A percentile compares a stretch with the other conserved stretches of the same genome.
These are phyloP conservation scores for Puccinia triticina DNA, from an alignment of 1,284 basidiomycete genomes.

Conservation along the genomic window DNA sequence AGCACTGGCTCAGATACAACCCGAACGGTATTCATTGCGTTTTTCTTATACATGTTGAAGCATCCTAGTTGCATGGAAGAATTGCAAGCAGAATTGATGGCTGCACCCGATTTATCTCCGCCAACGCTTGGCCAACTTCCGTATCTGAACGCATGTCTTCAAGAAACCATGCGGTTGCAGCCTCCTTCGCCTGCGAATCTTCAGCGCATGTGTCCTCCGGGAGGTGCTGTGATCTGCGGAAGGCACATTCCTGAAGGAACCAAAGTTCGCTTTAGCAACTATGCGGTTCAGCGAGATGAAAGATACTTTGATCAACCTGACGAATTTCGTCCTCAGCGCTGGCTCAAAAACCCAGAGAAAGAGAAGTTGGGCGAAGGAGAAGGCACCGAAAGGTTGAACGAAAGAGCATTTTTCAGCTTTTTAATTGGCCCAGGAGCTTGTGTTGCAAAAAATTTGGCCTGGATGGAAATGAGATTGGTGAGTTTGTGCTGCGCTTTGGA, in stretches of 20 bases:
- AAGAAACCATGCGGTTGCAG: conserved; percentile 59
- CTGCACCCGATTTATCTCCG: conserved; percentile 55
- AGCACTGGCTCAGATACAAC: conserved; percentile 58
- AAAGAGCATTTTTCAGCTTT: conserved; percentile 41
- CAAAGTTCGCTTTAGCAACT: conserved; percentile 57
- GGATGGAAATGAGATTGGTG: conserved; percentile 48
- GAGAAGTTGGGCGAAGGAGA: conserved; percentile 47
- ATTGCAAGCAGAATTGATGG: conserved; percentile 56
- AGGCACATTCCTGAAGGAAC: conserved; percentile 56
- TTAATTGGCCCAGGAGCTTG: conserved; percentile 55
- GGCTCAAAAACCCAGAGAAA: conserved; percentile 55
- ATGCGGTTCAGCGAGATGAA: conserved; percentile 56
- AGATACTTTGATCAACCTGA: conserved; percentile 56
- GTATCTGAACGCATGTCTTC: conserved; percentile 58
- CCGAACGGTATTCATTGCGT: conserved; percentile 55
- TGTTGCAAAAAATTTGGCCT: conserved; percentile 54
- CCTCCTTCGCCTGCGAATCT: conserved; percentile 59
- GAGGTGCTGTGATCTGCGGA: conserved; percentile 56
- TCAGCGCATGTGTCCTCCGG: conserved; percentile 57
- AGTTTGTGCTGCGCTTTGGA: not conserved
- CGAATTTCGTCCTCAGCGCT: conserved; percentile 57
- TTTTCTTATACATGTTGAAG: conserved; percentile 57
- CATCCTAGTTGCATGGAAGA: conserved; percentile 55
- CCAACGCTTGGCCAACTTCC: conserved; percentile 55
- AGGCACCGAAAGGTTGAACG: conserved; percentile 5